A percentile compares a stretch with the other conserved stretches of the same genome.
phyloP scores from a whole-genome alignment of 768 basidiomycete genomes.

The Ephemerocybe angulata region DNA sequence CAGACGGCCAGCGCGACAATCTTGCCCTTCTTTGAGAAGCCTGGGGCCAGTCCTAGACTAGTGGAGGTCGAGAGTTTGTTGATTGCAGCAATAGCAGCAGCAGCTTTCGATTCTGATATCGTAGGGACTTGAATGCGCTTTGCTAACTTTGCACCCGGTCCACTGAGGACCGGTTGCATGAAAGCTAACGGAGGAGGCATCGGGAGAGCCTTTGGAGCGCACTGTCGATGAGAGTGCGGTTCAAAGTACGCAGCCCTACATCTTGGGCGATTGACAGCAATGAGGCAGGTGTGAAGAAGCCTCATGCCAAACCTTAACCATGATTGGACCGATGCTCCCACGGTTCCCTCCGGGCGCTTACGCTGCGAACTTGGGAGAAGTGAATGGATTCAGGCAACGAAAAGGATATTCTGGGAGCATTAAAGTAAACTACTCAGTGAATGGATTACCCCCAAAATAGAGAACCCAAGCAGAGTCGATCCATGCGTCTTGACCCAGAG shows the following conservation, averaged over 20 bases:
- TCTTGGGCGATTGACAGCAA: not conserved
- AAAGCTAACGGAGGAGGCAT: not conserved
- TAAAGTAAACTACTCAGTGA: too few species aligned
- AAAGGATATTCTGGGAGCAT: too few species aligned
- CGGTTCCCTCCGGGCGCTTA: too few species aligned
- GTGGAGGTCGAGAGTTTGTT: slow-evolving; percentile 28
- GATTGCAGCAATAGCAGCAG: slow-evolving; percentile 18
- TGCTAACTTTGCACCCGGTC: slow-evolving; percentile 20
- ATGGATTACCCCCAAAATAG: too few species aligned
- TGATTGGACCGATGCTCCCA: too few species aligned
- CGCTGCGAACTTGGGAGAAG: too few species aligned
- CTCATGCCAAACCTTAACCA: slow-evolving; percentile 7
- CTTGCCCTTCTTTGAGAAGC: slow-evolving; percentile 39
- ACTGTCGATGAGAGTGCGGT: not conserved
- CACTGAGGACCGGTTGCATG: slow-evolving; percentile 30
- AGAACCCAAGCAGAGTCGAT: too few species aligned
- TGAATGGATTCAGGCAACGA: too few species aligned
- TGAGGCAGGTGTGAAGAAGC: not conserved
- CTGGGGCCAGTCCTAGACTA: slow-evolving; percentile 50
- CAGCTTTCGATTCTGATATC: slow-evolving; percentile 24
- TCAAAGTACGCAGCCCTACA: not conserved
- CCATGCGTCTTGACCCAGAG: too few species aligned
- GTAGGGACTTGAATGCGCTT: slow-evolving; percentile 19
- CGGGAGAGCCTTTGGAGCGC: not conserved
- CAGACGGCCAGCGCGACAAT: slow-evolving; percentile 47